Conservation (phyloP, 2,329 filamentous ascomycete species). For the Alternaria sp. region DNA sequence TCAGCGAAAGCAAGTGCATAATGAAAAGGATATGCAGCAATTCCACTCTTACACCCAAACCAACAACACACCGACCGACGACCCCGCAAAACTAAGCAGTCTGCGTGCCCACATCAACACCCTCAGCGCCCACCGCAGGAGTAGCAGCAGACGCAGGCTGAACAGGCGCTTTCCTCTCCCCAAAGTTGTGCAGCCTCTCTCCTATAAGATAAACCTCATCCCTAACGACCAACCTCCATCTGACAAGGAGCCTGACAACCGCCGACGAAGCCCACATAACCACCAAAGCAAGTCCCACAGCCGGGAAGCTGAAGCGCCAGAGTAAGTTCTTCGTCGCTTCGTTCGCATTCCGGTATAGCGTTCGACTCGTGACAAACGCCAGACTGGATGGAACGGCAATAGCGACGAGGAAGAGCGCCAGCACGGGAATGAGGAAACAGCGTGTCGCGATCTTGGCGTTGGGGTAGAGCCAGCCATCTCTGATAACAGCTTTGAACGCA, state of each 20-base stretch:
- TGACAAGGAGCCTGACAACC: slow-evolving; percentile 64
- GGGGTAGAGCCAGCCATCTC: slow-evolving; percentile 74
- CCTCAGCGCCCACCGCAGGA: neutral
- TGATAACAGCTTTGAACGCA: slow-evolving; percentile 76
- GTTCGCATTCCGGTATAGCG: slow-evolving; percentile 49
- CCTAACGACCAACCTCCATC: slow-evolving; percentile 81
- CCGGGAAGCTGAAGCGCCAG: slow-evolving; percentile 77
- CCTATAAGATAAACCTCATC: slow-evolving; percentile 98
- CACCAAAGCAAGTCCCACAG: slow-evolving; percentile 56
- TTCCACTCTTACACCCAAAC: slow-evolving; percentile 6
- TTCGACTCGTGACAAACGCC: slow-evolving; percentile 60
- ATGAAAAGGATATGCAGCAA: neutral
- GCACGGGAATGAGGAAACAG: slow-evolving; percentile 80
- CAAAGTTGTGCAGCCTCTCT: slow-evolving; percentile 93
- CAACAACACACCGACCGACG: neutral
- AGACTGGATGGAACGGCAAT: slow-evolving; percentile 69
- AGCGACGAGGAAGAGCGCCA: slow-evolving; percentile 66
- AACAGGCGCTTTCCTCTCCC: slow-evolving; percentile 56
- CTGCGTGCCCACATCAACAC: neutral
- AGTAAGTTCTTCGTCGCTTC: slow-evolving; percentile 57
- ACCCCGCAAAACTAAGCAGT: neutral
- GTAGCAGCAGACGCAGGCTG: slow-evolving; percentile 1
- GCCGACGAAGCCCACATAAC: slow-evolving; percentile 59
- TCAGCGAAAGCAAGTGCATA: neutral
- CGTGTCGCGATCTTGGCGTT: slow-evolving; percentile 80